Conservation (phyloP, 148 eudicot species). For the Persicaria tinctoria region DNA sequence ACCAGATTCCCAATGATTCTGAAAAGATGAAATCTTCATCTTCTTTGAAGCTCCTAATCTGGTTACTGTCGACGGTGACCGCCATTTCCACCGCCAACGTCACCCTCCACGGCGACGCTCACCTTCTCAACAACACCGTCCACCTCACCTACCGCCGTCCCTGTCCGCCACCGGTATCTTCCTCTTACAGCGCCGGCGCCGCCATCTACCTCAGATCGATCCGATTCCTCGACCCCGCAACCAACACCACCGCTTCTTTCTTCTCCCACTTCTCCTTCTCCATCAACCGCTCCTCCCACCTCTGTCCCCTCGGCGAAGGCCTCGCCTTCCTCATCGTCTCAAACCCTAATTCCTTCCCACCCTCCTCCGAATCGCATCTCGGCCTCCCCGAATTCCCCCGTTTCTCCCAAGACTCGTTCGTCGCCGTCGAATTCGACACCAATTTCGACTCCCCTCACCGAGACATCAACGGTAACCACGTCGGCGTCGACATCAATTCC, state of each 20-base stretch:
- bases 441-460: slow-evolving; percentile 24
- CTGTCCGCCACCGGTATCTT: slow-evolving; percentile 7
- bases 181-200: slow-evolving; percentile 17
- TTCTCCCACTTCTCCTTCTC: slow-evolving; percentile 42
- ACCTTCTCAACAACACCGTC: slow-evolving; percentile 25
- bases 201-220: slow-evolving; percentile 40
- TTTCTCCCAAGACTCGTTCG: slow-evolving; percentile 11
- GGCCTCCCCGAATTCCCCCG: slow-evolving; percentile 32
- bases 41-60: not conserved
- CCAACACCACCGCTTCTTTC: slow-evolving; percentile 43
- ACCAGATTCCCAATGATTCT: too few relatives aligned
- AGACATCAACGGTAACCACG: slow-evolving; percentile 30
- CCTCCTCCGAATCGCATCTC: slow-evolving; percentile 45
- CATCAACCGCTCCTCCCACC: slow-evolving; percentile 23
- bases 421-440: slow-evolving; percentile 37
- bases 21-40: not conserved
- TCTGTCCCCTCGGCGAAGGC: slow-evolving; percentile 59
- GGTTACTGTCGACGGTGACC: not conserved
- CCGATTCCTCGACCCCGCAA: slow-evolving; percentile 34
- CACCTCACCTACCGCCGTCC: slow-evolving; percentile 29
- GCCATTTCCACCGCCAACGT: slow-evolving; percentile 27
- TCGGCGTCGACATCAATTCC: slow-evolving; percentile 31
- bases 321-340: slow-evolving; percentile 52
- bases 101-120: slow-evolving; percentile 46
- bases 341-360: slow-evolving; percentile 27